A percentile compares a stretch with the other conserved stretches of the same genome.
Conservation (phyloP, 331 rosid species). For the Telfairia occidentalis region DNA sequence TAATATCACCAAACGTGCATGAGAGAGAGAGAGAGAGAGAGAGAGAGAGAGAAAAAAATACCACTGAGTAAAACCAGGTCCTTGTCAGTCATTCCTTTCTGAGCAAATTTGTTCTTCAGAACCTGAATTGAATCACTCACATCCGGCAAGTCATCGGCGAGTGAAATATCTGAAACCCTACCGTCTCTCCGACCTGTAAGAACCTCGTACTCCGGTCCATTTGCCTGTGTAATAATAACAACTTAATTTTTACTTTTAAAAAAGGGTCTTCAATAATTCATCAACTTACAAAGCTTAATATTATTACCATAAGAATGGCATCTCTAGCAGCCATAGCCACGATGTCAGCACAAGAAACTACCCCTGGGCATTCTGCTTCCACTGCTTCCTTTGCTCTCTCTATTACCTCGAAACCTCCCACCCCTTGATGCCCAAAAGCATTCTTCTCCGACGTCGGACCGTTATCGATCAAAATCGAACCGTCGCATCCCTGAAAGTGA, state of each 20-base stretch:
- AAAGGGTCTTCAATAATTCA: too few species aligned
- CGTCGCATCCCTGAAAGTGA: slow-evolving; percentile 68
- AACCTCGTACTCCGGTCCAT: slow-evolving; percentile 58
- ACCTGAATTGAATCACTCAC: slow-evolving; percentile 50
- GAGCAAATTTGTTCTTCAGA: slow-evolving; percentile 45
- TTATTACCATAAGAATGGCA: slow-evolving; percentile 45
- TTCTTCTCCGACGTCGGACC: slow-evolving; percentile 31
- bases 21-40: slow-evolving; percentile 24
- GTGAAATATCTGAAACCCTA: slow-evolving; percentile 33
- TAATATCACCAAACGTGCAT: slow-evolving; percentile 37
- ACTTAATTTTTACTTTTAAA: too few species aligned
- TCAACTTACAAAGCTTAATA: neutral
- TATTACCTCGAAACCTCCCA: slow-evolving; percentile 65
- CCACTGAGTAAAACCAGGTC: slow-evolving; percentile 82
- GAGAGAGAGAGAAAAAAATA: slow-evolving; percentile 8
- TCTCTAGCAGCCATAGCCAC: slow-evolving; percentile 88
- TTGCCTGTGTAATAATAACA: slow-evolving; percentile 26
- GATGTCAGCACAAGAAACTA: slow-evolving; percentile 84
- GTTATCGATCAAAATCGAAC: slow-evolving; percentile 62
- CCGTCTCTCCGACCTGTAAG: slow-evolving; percentile 81
- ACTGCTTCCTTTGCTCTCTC: slow-evolving; percentile 55
- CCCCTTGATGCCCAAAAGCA: slow-evolving; percentile 71
- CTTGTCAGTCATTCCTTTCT: slow-evolving; percentile 51
- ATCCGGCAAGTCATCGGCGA: slow-evolving; percentile 62
- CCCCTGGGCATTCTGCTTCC: slow-evolving; percentile 52